Base-by-base conservation (phyloP, 176 grass and related monocot genomes). In the Oryza glaberrima region DNA sequence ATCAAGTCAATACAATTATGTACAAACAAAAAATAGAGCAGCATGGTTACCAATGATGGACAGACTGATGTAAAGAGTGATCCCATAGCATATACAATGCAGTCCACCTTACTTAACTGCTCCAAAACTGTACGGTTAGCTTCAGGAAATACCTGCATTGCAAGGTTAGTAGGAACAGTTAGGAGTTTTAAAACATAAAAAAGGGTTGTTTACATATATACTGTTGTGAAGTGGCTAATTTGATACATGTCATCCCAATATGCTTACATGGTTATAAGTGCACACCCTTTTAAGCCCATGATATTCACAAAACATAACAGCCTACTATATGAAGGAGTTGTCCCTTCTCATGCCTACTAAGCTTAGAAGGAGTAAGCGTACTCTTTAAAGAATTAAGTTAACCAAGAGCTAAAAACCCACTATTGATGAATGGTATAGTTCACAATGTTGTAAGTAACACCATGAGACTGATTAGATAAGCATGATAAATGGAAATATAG, bases 61-160 rank as follows among this genome's bases (percentile, higher is more conserved):
- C 95, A 95, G 64, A 98, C 43, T 60, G 95, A 98, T 81, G 95
- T 98, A 85, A 93, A 95, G 71, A 98, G 87, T n/a, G 95, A 98
- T 47, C 95, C 95, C 95, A 98, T 93, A 47, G 92, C 92, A 98
- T 98, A 98, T 51, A 98, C 92, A 81, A 98, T 73, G 52, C 90
- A 98, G 85, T 98, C 89, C 73, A 93, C 91, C 82, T 88, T 95
- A 78, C 49, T 86, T 86, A 98, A 83, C 89, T 98, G 89, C 79
- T 98, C 95, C 87, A 93, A 36, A 88, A 98, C 92, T 91, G 89
- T 93, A 80, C 65, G 87, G 80, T 98, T 95, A 82, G 73, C 90
- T 81, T 84, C 56, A 79, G 92, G 95, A 40, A 98, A 98, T 84
- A 98, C 92, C 95, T 98, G 90, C 16, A 86, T 51, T 38, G 49